Evolutionary conservation across 495 filamentous ascomycete genomes (phyloP).

Genomic region (Hypoxylon lienhwacheense): DNA sequence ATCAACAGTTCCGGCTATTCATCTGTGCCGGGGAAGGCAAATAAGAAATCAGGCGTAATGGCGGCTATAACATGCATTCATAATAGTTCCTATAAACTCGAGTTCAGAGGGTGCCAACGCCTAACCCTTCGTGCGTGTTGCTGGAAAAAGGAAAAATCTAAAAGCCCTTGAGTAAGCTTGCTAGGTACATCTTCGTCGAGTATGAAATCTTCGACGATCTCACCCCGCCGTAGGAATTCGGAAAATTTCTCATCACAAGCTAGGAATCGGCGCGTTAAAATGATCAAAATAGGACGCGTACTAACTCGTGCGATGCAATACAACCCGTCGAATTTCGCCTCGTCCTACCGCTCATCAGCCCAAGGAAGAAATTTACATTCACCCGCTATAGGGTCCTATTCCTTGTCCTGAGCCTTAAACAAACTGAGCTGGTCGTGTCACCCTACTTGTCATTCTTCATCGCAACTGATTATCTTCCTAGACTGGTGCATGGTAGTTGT

Average conservation of each 20-base stretch:
- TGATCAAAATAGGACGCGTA: conserved; percentile 15
- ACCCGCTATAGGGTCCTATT: conserved; percentile 5
- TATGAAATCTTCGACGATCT: too few relatives aligned
- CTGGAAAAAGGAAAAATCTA: too few relatives aligned
- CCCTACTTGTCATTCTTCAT: conserved; percentile 1
- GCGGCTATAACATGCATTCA: too few relatives aligned
- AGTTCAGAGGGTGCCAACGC: too few relatives aligned
- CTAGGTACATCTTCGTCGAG: too few relatives aligned
- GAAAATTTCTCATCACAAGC: conserved; percentile 5
- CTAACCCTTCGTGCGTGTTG: too few relatives aligned
- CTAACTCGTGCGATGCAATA: conserved; percentile 21
- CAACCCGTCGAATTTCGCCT: conserved; percentile 15
- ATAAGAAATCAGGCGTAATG: too few relatives aligned
- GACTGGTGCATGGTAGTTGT: neutral
- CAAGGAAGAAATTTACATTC: conserved; percentile 13
- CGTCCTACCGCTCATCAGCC: conserved; percentile 9
- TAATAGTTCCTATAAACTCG: too few relatives aligned
- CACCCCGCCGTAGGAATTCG: too few relatives aligned
- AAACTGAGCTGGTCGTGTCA: conserved; percentile 5
- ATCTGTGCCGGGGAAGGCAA: too few relatives aligned
- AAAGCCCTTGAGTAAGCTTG: too few relatives aligned
- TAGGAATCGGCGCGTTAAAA: conserved; percentile 12
- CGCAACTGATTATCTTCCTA: neutral
- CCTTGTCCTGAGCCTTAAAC: conserved; percentile 15
- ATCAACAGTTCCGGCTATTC: too few relatives aligned